Conservation (phyloP, 1,284 basidiomycete species). For the Blastosporella zonata region DNA sequence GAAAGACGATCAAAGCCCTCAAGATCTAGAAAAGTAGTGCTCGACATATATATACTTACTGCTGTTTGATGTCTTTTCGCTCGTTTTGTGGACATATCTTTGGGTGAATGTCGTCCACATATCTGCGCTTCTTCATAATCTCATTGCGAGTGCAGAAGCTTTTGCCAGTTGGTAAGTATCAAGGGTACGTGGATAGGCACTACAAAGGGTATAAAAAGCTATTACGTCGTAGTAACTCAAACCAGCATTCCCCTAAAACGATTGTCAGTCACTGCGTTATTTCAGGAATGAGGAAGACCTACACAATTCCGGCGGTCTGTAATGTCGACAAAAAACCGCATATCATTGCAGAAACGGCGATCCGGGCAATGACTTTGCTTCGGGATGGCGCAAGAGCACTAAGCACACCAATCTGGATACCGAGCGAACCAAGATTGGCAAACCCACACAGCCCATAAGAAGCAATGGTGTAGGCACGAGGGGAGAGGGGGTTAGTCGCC, state of each 20-base stretch:
- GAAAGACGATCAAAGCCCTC: conserved; percentile 78
- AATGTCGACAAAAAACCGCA: conserved; percentile 77
- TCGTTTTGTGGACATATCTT: neutral
- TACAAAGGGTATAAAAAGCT: neutral
- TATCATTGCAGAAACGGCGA: conserved; percentile 77
- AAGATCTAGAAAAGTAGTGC: conserved; percentile 60
- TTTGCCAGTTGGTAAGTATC: neutral
- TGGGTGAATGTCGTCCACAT: neutral
- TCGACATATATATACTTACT: no score
- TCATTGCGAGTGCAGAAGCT: neutral
- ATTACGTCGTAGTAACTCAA: conserved; percentile 22
- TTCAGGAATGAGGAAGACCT: conserved; percentile 27
- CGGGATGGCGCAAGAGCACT: conserved; percentile 80
- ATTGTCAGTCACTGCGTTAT: conserved; percentile 6
- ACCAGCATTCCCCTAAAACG: conserved; percentile 47
- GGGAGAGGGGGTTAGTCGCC: conserved; percentile 55
- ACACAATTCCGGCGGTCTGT: conserved; percentile 73
- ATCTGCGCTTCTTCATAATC: neutral
- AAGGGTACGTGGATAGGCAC: neutral
- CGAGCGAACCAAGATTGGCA: conserved; percentile 82
- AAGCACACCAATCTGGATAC: conserved; percentile 90
- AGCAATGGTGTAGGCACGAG: conserved; percentile 73
- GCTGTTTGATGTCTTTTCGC: neutral
- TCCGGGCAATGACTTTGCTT: conserved; percentile 65
- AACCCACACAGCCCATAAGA: conserved; percentile 89